These are phyloP conservation scores for Leccinum uliginosum DNA, from an alignment of 768 basidiomycete genomes.

Conservation along the genomic window DNA sequence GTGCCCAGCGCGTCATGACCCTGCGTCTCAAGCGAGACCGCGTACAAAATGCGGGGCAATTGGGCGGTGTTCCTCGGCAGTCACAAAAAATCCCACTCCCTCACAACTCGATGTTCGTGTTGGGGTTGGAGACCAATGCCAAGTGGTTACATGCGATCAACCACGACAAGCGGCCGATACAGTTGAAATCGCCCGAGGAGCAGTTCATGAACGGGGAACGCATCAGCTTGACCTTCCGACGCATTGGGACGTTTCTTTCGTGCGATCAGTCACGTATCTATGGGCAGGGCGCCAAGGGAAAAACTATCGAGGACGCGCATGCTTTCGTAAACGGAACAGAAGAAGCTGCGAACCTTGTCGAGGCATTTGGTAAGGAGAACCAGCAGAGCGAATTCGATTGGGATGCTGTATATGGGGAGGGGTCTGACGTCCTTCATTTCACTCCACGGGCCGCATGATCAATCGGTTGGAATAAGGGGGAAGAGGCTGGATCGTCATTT, in stretches of 20 bases:
- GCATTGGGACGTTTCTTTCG: slow-evolving; percentile 72
- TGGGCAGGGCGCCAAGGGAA: slow-evolving; percentile 69
- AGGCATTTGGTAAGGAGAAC: slow-evolving; percentile 73
- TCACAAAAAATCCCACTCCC: slow-evolving; percentile 69
- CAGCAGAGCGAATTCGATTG: slow-evolving; percentile 67
- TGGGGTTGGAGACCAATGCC: slow-evolving; percentile 69
- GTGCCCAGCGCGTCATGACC: slow-evolving; percentile 73
- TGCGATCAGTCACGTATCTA: slow-evolving; percentile 51
- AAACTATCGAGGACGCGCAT: slow-evolving; percentile 50
- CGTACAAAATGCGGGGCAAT: slow-evolving; percentile 12
- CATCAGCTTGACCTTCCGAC: slow-evolving; percentile 77
- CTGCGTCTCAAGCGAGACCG: slow-evolving; percentile 62
- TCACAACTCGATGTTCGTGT: slow-evolving; percentile 79
- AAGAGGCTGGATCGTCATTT: slow-evolving; percentile 15
- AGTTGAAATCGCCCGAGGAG: slow-evolving; percentile 53
- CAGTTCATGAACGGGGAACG: slow-evolving; percentile 53
- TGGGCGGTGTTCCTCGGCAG: slow-evolving; percentile 29
- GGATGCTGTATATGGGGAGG: slow-evolving; percentile 59
- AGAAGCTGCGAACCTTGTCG: slow-evolving; percentile 48
- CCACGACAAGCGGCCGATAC: slow-evolving; percentile 63
- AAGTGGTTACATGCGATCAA: slow-evolving; percentile 76
- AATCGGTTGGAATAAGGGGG: slow-evolving; percentile 3
- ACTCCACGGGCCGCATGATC: slow-evolving; percentile 19
- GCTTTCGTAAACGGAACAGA: slow-evolving; percentile 49
- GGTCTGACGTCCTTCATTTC: slow-evolving; percentile 68